A percentile compares a stretch with the other conserved stretches of the same genome.
These are phyloP conservation scores for Carex littledalei DNA, from an alignment of 176 grass and related monocot genomes.

Conservation along the genomic window DNA sequence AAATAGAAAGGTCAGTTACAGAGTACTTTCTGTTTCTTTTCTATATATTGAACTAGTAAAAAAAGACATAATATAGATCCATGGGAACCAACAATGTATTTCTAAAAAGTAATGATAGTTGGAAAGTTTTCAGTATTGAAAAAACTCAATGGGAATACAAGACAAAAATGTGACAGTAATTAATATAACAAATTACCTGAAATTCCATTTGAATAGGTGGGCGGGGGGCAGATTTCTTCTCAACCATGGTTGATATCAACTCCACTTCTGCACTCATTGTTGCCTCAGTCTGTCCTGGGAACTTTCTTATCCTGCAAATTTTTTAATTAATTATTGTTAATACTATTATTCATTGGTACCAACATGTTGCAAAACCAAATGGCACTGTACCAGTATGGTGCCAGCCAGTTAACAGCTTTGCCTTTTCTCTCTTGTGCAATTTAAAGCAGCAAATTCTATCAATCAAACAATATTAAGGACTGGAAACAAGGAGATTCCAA, in stretches of 20 bases:
- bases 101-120: not conserved
- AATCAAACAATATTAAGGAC: too few species aligned
- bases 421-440: not conserved
- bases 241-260: slow-evolving; percentile 92
- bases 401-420: not conserved
- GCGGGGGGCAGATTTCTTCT: slow-evolving; percentile 90
- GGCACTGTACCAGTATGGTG: not conserved
- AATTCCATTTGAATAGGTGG: slow-evolving; percentile 99
- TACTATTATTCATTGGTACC: not conserved
- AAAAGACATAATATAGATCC: not conserved
- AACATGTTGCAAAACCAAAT: not conserved
- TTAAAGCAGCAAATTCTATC: not conserved
- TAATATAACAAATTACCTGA: slow-evolving; percentile 43
- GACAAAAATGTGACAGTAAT: not conserved
- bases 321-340: not conserved
- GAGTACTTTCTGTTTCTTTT: not conserved
- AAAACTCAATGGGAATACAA: not conserved
- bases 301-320: slow-evolving; percentile 83
- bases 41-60: not conserved
- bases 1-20: not conserved
- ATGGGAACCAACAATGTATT: not conserved
- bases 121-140: not conserved
- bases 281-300: slow-evolving; percentile 96
- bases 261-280: slow-evolving; percentile 99
- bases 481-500: not conserved